A percentile compares a stretch with the other conserved stretches of the same genome.
Conservation (phyloP, 2,329 filamentous ascomycete species). For the Madurella mycetomatis region DNA sequence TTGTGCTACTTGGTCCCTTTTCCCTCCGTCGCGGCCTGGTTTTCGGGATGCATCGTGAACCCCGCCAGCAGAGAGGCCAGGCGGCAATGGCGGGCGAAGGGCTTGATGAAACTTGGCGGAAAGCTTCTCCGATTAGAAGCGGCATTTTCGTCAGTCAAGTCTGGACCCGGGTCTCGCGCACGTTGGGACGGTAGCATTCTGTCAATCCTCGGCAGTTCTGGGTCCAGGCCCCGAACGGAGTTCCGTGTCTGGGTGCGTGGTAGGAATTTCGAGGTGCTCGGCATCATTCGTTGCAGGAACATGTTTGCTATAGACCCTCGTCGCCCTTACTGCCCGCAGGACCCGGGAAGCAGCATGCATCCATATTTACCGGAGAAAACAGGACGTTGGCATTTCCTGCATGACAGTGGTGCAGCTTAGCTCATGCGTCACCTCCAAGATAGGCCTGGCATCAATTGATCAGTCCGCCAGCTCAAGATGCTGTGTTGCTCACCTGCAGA, state of each 20-base stretch:
- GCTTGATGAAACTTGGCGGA: background rate
- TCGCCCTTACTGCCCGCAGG: no score
- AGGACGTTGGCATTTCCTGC: no score
- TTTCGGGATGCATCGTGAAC: background rate
- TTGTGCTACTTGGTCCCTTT: no score
- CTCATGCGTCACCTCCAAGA: background rate
- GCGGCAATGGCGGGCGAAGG: conserved; percentile 9
- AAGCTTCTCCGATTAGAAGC: background rate
- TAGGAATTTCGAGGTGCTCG: background rate
- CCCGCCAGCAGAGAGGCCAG: background rate
- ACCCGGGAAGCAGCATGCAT: no score
- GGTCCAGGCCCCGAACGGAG: background rate
- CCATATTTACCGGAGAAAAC: no score
- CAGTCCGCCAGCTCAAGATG: no score
- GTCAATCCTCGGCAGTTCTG: conserved; percentile 1
- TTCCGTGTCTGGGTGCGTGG: background rate
- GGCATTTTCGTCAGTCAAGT: conserved; percentile 4
- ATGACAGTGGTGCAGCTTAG: background rate
- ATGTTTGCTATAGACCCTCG: no score
- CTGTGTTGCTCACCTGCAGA: no score
- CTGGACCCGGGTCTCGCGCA: background rate
- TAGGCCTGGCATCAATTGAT: no score
- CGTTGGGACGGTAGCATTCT: conserved; percentile 3
- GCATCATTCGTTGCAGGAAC: background rate
- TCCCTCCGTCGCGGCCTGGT: background rate